Evolutionary conservation across 345 rosid genomes (phyloP).

Genomic region (Bretschneidera sinensis): DNA sequence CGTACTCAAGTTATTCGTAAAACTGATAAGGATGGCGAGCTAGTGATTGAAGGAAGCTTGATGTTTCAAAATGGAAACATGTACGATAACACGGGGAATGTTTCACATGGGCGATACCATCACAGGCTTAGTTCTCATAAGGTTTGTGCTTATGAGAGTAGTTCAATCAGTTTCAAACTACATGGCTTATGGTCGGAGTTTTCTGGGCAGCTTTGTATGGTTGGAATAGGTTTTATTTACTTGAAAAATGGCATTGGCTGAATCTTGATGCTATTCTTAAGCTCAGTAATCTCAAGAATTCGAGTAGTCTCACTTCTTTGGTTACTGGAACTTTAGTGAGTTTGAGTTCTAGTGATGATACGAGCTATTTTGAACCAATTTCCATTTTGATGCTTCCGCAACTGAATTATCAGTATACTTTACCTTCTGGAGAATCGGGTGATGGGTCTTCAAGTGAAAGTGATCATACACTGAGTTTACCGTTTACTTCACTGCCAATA

Average conservation of each 20-base stretch:
- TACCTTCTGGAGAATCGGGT: conserved; percentile 12
- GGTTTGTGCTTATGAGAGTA: not conserved
- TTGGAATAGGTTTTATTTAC: conserved; percentile 27
- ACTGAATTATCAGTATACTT: conserved; percentile 15
- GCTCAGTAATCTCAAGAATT: conserved; percentile 36
- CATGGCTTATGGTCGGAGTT: conserved; percentile 46
- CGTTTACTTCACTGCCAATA: conserved; percentile 5
- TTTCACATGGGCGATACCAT: too few species aligned
- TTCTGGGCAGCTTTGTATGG: conserved; percentile 45
- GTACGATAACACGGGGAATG: too few species aligned
- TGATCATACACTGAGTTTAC: conserved; percentile 11
- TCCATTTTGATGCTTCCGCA: conserved; percentile 34
- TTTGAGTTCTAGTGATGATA: conserved; percentile 15
- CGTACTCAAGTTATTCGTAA: too few species aligned
- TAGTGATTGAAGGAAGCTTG: too few species aligned
- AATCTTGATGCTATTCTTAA: conserved; percentile 32
- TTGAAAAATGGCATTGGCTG: conserved; percentile 1
- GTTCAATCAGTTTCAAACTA: conserved; percentile 22
- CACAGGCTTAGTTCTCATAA: too few species aligned
- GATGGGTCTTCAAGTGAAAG: conserved; percentile 11
- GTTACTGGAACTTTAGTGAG: conserved; percentile 42
- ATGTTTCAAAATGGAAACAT: too few species aligned
- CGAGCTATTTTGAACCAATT: conserved; percentile 31
- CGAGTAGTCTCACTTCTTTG: conserved; percentile 43
- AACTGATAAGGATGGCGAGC: too few species aligned